Evolutionary conservation across 257 asterid species (phyloP).

Genomic region (Cynanchum wilfordii): DNA sequence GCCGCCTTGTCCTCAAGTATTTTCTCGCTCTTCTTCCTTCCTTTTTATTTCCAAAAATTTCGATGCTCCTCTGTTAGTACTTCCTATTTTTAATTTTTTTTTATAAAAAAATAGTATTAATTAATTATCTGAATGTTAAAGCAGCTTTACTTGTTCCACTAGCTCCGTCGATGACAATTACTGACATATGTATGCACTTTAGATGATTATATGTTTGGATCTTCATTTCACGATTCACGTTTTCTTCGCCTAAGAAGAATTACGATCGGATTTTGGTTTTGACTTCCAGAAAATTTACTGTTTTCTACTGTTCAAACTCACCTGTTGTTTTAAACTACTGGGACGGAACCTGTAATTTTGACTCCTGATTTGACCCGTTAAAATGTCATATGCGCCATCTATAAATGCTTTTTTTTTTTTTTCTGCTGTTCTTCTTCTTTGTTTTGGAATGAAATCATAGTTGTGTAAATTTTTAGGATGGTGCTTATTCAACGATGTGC

Average conservation of each 20-base stretch:
- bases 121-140: not conserved
- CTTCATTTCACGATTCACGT: not conserved
- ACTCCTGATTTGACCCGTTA: not conserved
- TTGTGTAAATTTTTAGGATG: not conserved
- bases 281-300: not conserved
- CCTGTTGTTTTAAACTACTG: not conserved
- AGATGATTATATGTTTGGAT: constrained; percentile 6
- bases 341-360: not conserved
- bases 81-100: not conserved
- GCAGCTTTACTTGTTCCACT: not conserved
- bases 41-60: not conserved
- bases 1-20: constrained; percentile 42
- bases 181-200: not conserved
- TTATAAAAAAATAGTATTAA: not conserved
- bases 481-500: not conserved
- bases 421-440: not conserved
- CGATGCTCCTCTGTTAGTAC: not conserved
- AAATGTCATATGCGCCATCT: not conserved
- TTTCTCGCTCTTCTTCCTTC: constrained; percentile 15
- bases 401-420: too few relatives aligned
- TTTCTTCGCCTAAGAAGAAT: not conserved
- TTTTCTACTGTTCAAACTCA: not conserved
- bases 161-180: not conserved
- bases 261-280: not conserved
- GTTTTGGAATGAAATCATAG: not conserved